phyloP scores from a whole-genome alignment of 306 rosid species.

The Quercus agrifolia region DNA sequence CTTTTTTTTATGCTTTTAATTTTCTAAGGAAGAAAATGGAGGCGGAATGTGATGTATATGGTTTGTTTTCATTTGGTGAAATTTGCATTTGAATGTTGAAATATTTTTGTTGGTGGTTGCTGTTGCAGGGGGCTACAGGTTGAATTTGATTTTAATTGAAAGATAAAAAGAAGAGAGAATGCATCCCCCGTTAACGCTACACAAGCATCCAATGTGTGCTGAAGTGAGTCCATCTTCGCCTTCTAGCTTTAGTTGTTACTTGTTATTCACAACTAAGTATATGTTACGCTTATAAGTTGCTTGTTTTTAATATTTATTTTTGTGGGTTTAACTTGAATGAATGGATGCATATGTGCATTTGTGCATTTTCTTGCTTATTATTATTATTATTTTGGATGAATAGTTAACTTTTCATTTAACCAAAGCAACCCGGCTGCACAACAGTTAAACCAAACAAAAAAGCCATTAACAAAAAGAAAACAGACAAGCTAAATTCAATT shows the following conservation, averaged over 20 bases:
- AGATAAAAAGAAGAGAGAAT: constrained; percentile 21
- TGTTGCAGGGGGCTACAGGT: constrained; percentile 26
- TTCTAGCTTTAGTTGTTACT: neutral
- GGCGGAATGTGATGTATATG: neutral
- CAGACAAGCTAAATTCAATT: too few relatives aligned
- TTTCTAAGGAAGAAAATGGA: neutral
- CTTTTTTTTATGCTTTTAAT: neutral
- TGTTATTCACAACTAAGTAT: neutral
- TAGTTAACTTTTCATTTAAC: too few relatives aligned
- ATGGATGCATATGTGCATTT: neutral
- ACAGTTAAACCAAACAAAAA: too few relatives aligned
- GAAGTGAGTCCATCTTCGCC: constrained; percentile 51
- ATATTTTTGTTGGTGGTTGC: neutral
- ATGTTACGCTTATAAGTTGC: neutral
- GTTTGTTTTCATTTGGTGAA: neutral
- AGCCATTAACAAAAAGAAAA: too few relatives aligned
- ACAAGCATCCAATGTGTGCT: constrained; percentile 92
- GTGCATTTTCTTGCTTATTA: neutral
- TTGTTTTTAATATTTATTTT: neutral
- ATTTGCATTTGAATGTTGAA: neutral
- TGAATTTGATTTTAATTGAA: constrained; percentile 13
- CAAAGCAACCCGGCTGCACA: too few relatives aligned
- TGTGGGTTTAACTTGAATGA: neutral
- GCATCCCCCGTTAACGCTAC: constrained; percentile 95
- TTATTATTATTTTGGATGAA: neutral